A percentile compares a stretch with the other conserved stretches of the same genome.
phyloP scores from a whole-genome alignment of 805 yeast species.

The Yamadazyma paraphyllophila region DNA sequence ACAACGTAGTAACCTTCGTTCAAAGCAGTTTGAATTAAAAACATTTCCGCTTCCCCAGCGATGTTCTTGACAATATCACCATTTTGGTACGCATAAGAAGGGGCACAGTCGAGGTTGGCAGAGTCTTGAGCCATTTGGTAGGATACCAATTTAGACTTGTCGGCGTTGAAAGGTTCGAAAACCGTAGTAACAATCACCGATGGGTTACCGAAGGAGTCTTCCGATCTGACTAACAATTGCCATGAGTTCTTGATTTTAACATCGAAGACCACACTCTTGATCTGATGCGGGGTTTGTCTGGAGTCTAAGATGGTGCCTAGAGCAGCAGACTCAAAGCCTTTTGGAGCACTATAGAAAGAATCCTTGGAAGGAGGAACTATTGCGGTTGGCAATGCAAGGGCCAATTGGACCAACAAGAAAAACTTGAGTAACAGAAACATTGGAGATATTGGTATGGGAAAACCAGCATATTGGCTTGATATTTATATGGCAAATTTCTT shows the following conservation, averaged over 20 bases:
- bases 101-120: slow-evolving; percentile 24
- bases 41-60: slow-evolving; percentile 17
- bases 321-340: slow-evolving; percentile 18
- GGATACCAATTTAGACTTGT: slow-evolving; percentile 23
- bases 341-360: slow-evolving; percentile 23
- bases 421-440: not conserved
- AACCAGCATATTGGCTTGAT: no score
- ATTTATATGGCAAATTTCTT: no score
- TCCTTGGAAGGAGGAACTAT: slow-evolving; percentile 18
- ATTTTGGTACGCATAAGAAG: slow-evolving; percentile 22
- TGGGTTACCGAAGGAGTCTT: slow-evolving; percentile 26
- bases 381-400: slow-evolving; percentile 1
- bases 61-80: slow-evolving; percentile 15
- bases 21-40: slow-evolving; percentile 18
- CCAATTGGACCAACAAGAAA: slow-evolving; percentile 8
- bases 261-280: slow-evolving; percentile 18
- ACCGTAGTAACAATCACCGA: slow-evolving; percentile 25
- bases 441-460: not conserved
- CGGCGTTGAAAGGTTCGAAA: slow-evolving; percentile 29
- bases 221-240: slow-evolving; percentile 22
- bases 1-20: slow-evolving; percentile 33
- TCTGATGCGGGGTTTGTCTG: slow-evolving; percentile 19
- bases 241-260: slow-evolving; percentile 21
- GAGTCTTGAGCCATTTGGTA: slow-evolving; percentile 32
- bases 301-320: slow-evolving; percentile 24